Evolutionary conservation across 495 filamentous ascomycete genomes (phyloP).

Genomic region (Penicilliopsis zonata): DNA sequence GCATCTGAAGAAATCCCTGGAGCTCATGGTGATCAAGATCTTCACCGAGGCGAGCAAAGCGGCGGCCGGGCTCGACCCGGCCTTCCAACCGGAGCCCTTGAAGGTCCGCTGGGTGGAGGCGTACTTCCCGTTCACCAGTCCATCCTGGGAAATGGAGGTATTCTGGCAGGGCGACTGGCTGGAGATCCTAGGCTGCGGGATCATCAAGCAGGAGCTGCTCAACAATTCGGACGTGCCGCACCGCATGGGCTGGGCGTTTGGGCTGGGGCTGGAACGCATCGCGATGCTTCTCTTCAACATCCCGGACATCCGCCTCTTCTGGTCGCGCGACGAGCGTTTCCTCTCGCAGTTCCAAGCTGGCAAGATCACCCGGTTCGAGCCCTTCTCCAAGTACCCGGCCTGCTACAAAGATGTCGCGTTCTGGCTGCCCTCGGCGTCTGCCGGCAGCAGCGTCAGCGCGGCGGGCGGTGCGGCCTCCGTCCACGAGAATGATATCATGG

Average conservation of each 20-base stretch:
- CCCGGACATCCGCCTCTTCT: conserved; percentile 95
- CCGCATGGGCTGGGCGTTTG: conserved; percentile 90
- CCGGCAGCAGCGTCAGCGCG: conserved; percentile 29
- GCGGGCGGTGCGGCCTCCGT: conserved; percentile 45
- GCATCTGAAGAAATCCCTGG: conserved; percentile 83
- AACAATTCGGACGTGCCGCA: conserved; percentile 62
- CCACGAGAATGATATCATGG: conserved; percentile 97
- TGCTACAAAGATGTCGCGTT: conserved; percentile 90
- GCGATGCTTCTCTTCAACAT: conserved; percentile 95
- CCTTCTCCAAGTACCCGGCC: conserved; percentile 80
- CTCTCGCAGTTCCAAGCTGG: conserved; percentile 65
- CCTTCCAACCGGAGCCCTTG: conserved; percentile 48
- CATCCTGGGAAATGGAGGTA: conserved; percentile 92
- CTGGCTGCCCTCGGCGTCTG: conserved; percentile 52
- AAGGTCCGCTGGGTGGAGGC: conserved; percentile 90
- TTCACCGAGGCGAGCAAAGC: conserved; percentile 70
- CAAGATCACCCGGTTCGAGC: conserved; percentile 56
- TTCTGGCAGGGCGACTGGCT: conserved; percentile 94
- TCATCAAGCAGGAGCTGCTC: conserved; percentile 69
- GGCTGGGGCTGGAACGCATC: conserved; percentile 82
- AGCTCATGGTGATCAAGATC: conserved; percentile 78
- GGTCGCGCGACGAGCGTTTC: conserved; percentile 77
- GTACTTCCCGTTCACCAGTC: conserved; percentile 90
- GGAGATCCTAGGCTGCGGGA: conserved; percentile 87
- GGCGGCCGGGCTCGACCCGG: conserved; percentile 12